Percentiles rank a stretch among this genome's conserved stretches.
Conservation (phyloP, 108 stramenopile genomes). For the Nitzschia sp. region DNA sequence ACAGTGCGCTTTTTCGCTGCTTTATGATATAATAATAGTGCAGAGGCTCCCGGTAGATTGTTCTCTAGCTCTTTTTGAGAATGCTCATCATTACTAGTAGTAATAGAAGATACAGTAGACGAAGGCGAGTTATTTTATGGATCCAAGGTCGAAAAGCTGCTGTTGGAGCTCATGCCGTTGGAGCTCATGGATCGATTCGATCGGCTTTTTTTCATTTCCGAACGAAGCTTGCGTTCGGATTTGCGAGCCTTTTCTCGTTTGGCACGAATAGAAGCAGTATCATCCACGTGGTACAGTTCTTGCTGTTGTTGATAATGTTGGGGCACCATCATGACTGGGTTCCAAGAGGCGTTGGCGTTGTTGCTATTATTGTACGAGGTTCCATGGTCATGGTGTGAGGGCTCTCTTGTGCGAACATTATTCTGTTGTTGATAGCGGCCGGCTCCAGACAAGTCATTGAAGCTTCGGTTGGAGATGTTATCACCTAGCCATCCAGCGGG, state of each 20-base stretch:
- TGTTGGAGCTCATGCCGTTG: background rate
- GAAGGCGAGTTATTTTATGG: too few species aligned
- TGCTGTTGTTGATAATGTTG: too few species aligned
- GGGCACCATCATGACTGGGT: too few species aligned
- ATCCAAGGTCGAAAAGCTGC: background rate
- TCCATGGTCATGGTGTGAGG: slow-evolving; percentile 3
- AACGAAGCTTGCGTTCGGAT: slow-evolving; percentile 3
- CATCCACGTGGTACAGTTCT: too few species aligned
- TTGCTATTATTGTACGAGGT: too few species aligned
- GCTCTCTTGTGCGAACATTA: background rate
- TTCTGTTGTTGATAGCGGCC: background rate
- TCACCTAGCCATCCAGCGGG: slow-evolving; percentile 7
- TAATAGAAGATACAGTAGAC: too few species aligned
- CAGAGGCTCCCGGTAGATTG: too few species aligned
- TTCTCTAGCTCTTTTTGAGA: too few species aligned
- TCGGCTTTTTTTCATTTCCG: background rate
- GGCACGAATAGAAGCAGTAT: background rate
- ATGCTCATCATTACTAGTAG: too few species aligned
- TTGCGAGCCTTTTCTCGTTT: slow-evolving; percentile 11
- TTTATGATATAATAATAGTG: too few species aligned
- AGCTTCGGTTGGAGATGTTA: slow-evolving; percentile 6
- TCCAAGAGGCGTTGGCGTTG: too few species aligned
- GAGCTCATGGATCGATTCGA: background rate
- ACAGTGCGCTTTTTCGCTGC: too few species aligned
- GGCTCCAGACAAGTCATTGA: background rate